phyloP scores from a whole-genome alignment of 768 basidiomycete genomes.

The Suillus placidus region DNA sequence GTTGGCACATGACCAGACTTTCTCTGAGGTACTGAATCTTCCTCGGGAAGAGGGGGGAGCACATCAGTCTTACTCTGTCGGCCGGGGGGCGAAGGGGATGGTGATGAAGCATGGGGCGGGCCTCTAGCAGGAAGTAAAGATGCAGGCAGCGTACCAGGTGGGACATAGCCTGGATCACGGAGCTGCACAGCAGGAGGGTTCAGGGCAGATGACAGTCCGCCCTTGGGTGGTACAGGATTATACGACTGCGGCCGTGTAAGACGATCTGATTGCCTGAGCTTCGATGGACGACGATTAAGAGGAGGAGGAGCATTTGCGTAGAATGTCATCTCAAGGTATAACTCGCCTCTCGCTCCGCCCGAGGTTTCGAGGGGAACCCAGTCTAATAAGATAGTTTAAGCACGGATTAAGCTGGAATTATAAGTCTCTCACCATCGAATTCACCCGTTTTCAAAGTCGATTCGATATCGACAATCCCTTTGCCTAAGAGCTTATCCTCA shows the following conservation, averaged over 20 bases:
- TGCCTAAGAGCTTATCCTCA: slow-evolving; percentile 76
- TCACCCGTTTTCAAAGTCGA: slow-evolving; percentile 84
- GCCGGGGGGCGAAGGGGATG: slow-evolving; percentile 8
- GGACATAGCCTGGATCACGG: slow-evolving; percentile 13
- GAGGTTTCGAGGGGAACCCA: slow-evolving; percentile 66
- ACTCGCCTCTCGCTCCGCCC: slow-evolving; percentile 74
- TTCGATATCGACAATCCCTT: slow-evolving; percentile 72
- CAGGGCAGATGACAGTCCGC: not conserved
- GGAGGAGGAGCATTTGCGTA: slow-evolving; percentile 72
- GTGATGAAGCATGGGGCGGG: slow-evolving; percentile 11
- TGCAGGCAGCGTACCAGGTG: slow-evolving; percentile 19
- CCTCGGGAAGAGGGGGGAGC: slow-evolving; percentile 46
- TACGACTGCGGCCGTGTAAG: slow-evolving; percentile 45
- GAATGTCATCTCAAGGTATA: slow-evolving; percentile 94
- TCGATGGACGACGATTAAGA: slow-evolving; percentile 54
- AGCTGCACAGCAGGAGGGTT: slow-evolving; percentile 3
- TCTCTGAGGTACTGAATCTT: slow-evolving; percentile 23
- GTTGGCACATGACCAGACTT: slow-evolving; percentile 36
- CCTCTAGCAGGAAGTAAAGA: slow-evolving; percentile 28
- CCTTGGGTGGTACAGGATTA: slow-evolving; percentile 15
- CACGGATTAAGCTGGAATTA: not conserved
- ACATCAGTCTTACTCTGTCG: slow-evolving; percentile 29
- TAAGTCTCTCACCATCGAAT: slow-evolving; percentile 73
- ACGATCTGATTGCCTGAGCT: slow-evolving; percentile 53
- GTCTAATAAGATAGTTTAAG: slow-evolving; percentile 43